Percentiles rank a stretch among this genome's conserved stretches.
Conservation (phyloP, 2,329 filamentous ascomycete genomes). For the Phaeophleospora eucalypticola region DNA sequence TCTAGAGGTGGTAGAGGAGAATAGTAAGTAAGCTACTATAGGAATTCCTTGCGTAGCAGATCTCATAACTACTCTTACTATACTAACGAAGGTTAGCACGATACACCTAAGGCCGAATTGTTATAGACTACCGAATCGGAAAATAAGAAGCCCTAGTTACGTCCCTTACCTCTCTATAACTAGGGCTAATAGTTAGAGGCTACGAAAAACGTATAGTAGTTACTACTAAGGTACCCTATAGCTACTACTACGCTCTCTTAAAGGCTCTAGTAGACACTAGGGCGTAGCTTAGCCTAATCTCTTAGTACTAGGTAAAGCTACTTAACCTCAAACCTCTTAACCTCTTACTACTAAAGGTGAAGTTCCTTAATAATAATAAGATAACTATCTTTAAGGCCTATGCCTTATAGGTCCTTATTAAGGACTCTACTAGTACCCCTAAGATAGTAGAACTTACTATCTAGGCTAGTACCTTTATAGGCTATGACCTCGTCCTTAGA, state of each 20-base stretch:
- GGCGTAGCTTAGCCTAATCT: neutral
- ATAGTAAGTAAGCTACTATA: slow-evolving; percentile 27
- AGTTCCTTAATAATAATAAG: neutral
- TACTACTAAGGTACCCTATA: neutral
- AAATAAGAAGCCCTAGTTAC: too few relatives aligned
- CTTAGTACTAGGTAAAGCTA: neutral
- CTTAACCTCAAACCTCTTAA: neutral
- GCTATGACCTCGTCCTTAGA: neutral
- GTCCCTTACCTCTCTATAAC: too few relatives aligned
- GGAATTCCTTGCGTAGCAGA: too few relatives aligned
- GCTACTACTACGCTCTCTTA: neutral
- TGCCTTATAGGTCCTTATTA: neutral
- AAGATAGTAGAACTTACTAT: neutral
- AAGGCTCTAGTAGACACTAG: neutral
- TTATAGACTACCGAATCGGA: too few relatives aligned
- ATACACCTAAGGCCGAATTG: too few relatives aligned
- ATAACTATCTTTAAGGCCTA: neutral
- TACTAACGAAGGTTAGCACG: too few relatives aligned
- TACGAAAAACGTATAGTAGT: neutral
- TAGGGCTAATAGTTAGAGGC: too few relatives aligned
- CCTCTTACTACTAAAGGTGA: neutral
- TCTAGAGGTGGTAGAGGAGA: slow-evolving; percentile 51
- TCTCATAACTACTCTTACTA: too few relatives aligned
- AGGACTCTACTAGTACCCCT: too few relatives aligned
- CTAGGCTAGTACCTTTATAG: neutral